Evolutionary conservation across 441 rosid species (phyloP).

Genomic region (Euphorbia schlechtendalii): DNA sequence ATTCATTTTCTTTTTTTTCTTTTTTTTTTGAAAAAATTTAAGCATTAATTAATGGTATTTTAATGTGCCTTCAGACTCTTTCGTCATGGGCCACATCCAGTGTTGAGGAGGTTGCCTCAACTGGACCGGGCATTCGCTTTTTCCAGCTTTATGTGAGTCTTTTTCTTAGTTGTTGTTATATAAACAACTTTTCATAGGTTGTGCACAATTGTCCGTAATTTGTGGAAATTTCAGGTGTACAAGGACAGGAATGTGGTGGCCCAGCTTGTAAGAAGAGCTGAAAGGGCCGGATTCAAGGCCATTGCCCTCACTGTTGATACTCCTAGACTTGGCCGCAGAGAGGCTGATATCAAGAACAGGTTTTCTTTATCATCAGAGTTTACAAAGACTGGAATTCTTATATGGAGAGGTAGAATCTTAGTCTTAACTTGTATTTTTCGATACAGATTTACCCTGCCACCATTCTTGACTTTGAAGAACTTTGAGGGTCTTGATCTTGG

Average conservation of each 20-base stretch:
- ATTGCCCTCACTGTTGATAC: conserved; percentile 95
- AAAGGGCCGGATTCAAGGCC: conserved; percentile 91
- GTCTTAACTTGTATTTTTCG: neutral
- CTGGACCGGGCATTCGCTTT: conserved; percentile 85
- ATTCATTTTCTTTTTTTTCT: neutral
- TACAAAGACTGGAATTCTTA: neutral
- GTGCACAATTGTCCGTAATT: neutral
- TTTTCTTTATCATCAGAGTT: conserved; percentile 12
- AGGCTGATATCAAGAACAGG: conserved; percentile 97
- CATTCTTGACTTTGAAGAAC: conserved; percentile 68
- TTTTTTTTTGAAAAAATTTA: neutral
- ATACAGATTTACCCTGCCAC: conserved; percentile 68
- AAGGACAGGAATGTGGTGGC: conserved; percentile 82
- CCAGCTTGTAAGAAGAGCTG: conserved; percentile 90
- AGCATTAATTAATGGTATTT: neutral
- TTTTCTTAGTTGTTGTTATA: neutral
- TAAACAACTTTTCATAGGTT: neutral
- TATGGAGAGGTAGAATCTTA: neutral
- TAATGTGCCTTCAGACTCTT: conserved; percentile 42
- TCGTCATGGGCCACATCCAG: conserved; percentile 92
- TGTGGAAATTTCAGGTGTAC: conserved; percentile 43
- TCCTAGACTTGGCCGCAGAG: conserved; percentile 95
- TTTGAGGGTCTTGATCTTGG: conserved; percentile 83
- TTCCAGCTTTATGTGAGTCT: conserved; percentile 86
- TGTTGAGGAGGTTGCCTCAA: conserved; percentile 93